Evolutionary conservation across 2,329 filamentous ascomycete species (phyloP).

Genomic region (Talaromyces sp.): DNA sequence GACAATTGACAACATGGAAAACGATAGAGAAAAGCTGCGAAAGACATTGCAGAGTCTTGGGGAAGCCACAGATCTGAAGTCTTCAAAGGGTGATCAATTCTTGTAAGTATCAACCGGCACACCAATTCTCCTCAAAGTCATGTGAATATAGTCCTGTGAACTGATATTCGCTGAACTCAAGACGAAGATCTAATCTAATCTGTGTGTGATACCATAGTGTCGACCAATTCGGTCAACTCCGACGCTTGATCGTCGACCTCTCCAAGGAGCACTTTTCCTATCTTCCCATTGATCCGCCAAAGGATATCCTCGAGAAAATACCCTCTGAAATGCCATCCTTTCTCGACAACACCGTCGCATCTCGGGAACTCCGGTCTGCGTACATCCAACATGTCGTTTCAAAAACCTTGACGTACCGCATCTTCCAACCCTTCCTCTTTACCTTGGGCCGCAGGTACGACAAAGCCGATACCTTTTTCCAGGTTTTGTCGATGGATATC

Average conservation of each 20-base stretch:
- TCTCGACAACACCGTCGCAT: conserved; percentile 51
- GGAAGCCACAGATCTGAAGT: conserved; percentile 52
- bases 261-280: conserved; percentile 53
- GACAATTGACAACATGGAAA: conserved; percentile 50
- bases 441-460: conserved; percentile 53
- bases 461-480: conserved; percentile 55
- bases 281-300: conserved; percentile 50
- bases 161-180: not conserved
- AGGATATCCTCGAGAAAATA: conserved; percentile 51
- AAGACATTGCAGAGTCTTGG: conserved; percentile 50
- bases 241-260: conserved; percentile 51
- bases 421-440: conserved; percentile 59
- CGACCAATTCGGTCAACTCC: conserved; percentile 52
- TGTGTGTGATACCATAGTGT: conserved; percentile 37
- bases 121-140: not conserved
- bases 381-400: conserved; percentile 57
- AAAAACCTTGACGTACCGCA: conserved; percentile 54
- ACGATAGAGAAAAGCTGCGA: conserved; percentile 50
- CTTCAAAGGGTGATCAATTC: conserved; percentile 48
- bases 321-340: conserved; percentile 54
- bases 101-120: conserved; percentile 41
- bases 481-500: conserved; percentile 55
- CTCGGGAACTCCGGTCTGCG: conserved; percentile 52
- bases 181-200: conserved; percentile 10
- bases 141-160: not conserved